Evolutionary conservation across 2,329 filamentous ascomycete genomes (phyloP), one percentile per base, ranked within the genome.

Genomic region (Alternaria incomplexa): DNA sequence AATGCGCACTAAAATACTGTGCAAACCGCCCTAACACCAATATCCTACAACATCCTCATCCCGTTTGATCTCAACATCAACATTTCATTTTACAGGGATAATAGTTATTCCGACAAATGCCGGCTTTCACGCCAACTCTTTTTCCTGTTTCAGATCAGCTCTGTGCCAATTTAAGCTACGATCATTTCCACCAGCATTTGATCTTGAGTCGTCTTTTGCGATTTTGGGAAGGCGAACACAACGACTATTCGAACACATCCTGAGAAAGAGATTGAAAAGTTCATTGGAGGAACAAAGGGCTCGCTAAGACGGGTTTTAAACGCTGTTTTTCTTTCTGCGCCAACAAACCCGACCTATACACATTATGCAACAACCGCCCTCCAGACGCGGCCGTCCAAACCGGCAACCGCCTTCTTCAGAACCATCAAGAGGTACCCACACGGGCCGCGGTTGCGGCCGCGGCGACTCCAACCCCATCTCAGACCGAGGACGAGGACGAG

Each of bases 311-410:
- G 15, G 32, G 11, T 28, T 48, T 22, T 20, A 8, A n/a, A 51
- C 47, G 13, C 9, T 17, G 9, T 17, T 13, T 4, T 9, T 10
- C 2, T 28, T 15, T 48, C 46, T 20, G 15, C 10, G 15, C 13
- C 28, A 43, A 13, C 40, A 28, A 11, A 30, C 50, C 13, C 15
- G 17, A 43, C 58, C 10, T n/a, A 22, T 6, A 40, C 15, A 40
- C 46, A 58, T 11, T n/a, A 61, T 58, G 46, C 55, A 52, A 28
- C 36, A 40, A 40, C 9, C 36, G 15, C 25, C 47, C 13, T 26
- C 44, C n/a, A 46, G 73, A 28, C 74, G 74, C 36, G 70, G 70
- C 45, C 63, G 64, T 23, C 51, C 67, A 53, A 78, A 79, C 59
- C 74, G 77, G 47, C 77, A 77, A 60, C 64, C 67, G 44, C 64